phyloP scores from a whole-genome alignment of 2,329 filamentous ascomycete genomes.

The Pezicula rhizophila region DNA sequence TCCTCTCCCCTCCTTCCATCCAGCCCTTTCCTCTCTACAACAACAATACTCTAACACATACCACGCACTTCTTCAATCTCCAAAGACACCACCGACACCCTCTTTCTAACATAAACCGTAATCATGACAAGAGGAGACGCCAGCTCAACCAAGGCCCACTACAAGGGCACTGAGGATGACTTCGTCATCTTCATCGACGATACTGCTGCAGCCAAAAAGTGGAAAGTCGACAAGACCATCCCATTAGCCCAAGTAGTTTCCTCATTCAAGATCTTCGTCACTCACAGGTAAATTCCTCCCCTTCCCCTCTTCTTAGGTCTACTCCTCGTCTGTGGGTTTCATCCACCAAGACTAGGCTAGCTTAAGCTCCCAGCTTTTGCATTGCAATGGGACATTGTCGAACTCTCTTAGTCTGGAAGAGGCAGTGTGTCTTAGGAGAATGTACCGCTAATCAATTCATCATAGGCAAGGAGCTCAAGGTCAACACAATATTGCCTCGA shows the following conservation, averaged over 20 bases:
- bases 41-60: too few relatives aligned
- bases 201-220: constrained; percentile 63
- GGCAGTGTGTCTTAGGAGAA: too few relatives aligned
- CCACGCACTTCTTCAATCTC: constrained; percentile 1
- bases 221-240: constrained; percentile 72
- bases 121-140: constrained; percentile 52
- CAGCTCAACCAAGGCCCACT: constrained; percentile 58
- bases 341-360: background rate
- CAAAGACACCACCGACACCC: constrained; percentile 4
- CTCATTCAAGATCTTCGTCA: constrained; percentile 83
- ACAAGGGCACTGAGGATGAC: constrained; percentile 62
- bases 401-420: too few relatives aligned
- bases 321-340: constrained; percentile 4
- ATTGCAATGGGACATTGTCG: too few relatives aligned
- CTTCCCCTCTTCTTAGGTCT: background rate
- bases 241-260: constrained; percentile 81
- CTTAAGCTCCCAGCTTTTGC: too few relatives aligned
- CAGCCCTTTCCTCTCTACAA: constrained; percentile 4
- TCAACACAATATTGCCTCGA: constrained; percentile 68
- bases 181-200: constrained; percentile 63
- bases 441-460: too few relatives aligned
- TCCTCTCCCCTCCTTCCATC: constrained; percentile 7
- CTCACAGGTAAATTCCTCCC: constrained; percentile 66
- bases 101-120: constrained; percentile 7
- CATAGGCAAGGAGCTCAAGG: constrained; percentile 80